Conservation (phyloP, 805 yeast species). For the Jamesozyma lodderae region DNA sequence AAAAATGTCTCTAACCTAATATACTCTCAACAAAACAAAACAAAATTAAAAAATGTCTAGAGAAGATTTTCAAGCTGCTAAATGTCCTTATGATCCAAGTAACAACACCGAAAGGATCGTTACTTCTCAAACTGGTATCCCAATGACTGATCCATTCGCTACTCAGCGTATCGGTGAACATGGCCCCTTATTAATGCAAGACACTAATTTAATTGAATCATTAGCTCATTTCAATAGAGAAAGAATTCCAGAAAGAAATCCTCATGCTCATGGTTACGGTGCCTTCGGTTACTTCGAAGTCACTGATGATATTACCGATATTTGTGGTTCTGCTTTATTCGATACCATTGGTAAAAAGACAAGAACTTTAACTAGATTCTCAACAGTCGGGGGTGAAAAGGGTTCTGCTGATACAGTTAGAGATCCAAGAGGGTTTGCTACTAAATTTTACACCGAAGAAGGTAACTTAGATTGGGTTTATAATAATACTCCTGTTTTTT, state of each 20-base stretch:
- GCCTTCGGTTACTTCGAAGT: slow-evolving; percentile 82
- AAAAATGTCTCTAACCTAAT: too few relatives aligned
- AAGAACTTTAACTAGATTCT: slow-evolving; percentile 59
- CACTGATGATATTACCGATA: slow-evolving; percentile 72
- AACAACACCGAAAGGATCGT: slow-evolving; percentile 37
- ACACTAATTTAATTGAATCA: slow-evolving; percentile 69
- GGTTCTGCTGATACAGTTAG: slow-evolving; percentile 60
- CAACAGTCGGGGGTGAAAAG: slow-evolving; percentile 62
- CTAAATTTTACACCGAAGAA: slow-evolving; percentile 57
- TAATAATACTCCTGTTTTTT: slow-evolving; percentile 66
- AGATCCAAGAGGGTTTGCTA: slow-evolving; percentile 65
- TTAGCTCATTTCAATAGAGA: slow-evolving; percentile 85
- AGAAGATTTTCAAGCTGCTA: neutral
- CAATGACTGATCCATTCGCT: slow-evolving; percentile 67
- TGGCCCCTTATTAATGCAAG: slow-evolving; percentile 78
- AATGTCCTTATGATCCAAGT: neutral
- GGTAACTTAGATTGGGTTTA: slow-evolving; percentile 66
- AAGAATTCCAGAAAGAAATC: slow-evolving; percentile 86
- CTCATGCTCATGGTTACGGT: slow-evolving; percentile 90
- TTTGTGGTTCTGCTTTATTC: slow-evolving; percentile 62
- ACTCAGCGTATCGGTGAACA: slow-evolving; percentile 65
- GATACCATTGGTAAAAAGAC: slow-evolving; percentile 73
- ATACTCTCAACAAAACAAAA: too few relatives aligned
- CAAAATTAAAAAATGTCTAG: too few relatives aligned
- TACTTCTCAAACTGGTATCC: slow-evolving; percentile 68